Base-by-base conservation (phyloP, 148 eudicot genomes). In the Arctostaphylos glauca region DNA sequence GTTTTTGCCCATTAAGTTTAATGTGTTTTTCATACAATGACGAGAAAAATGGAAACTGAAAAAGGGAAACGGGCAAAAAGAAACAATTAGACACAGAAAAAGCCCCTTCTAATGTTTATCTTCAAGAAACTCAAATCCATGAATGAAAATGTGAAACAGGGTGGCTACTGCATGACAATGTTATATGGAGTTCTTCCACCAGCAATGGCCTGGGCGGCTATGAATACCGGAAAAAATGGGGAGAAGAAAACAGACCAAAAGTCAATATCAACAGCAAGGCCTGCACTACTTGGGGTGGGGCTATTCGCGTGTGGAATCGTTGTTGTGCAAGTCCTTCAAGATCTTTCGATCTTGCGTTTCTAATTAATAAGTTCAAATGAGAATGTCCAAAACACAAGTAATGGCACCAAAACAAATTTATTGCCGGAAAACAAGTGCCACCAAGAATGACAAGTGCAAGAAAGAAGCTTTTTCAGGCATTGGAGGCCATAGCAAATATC, bases 121-220 rank as follows among this genome's bases (percentile, higher is more conserved):
- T 31, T 31, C 48, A 49, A 50, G 10, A 31, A 25, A 50, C 9
- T 19, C 18, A 12, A 49, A 2, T 55, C 31, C 48, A 55, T 55
- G 38, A 43, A 9, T 58, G 25, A 58, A 54, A 77, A 54, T 77
- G 44, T 79, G 56, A 13, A 66, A 77, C 85, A 92, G 94, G 94
- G 94, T 53, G 94, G 91, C 6, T 92, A 92, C 60, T 90, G 93
- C 76, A 92, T 92, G 93, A 92, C 93, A 60, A 82, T 88, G 83
- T 53, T 92, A 53, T 92, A 88, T 82, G 94, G 94, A 56, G 86
- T 90, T 82, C 90, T 92, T 81, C 94, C 94, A 71, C 94, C 94
- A 74, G 93, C 91, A 59, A 92, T 92, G 93, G 93, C 93, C 49
- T 88, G 88, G 90, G 93, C 70, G 2, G 70, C 91, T 52, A 88